These are phyloP conservation scores for Talaromyces amestolkiae DNA, from an alignment of 2,329 filamentous ascomycete species.

Conservation along the genomic window DNA sequence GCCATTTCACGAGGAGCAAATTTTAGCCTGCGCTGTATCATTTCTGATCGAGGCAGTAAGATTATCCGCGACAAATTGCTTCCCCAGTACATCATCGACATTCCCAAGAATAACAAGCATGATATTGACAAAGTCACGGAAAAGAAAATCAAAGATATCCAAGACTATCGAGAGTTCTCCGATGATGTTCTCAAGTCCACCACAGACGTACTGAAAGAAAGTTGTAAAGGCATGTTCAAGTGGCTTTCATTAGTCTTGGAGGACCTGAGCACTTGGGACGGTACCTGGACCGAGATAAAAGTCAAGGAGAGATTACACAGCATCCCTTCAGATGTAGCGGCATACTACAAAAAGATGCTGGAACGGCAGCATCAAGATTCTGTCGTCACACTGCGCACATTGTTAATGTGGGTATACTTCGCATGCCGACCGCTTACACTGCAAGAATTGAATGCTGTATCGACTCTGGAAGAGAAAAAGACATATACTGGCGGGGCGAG, in stretches of 20 bases:
- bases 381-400: not conserved
- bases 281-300: not conserved
- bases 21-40: not conserved
- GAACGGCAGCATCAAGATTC: conserved; percentile 8
- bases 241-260: conserved; percentile 9
- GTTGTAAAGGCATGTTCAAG: conserved; percentile 5
- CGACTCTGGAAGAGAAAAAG: conserved; percentile 5
- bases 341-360: not conserved
- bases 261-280: conserved; percentile 7
- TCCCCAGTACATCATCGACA: conserved; percentile 1
- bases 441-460: not conserved
- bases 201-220: not conserved
- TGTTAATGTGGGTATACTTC: conserved; percentile 1
- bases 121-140: conserved; percentile 2
- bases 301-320: conserved; percentile 10
- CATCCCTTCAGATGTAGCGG: conserved; percentile 6
- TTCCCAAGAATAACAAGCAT: not conserved
- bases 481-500: not conserved
- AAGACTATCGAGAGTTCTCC: not conserved
- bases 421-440: conserved; percentile 1
- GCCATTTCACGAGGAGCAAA: not conserved
- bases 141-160: conserved; percentile 4
- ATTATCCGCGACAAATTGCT: not conserved
- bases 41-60: conserved; percentile 2
- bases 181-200: conserved; percentile 1